phyloP scores from a whole-genome alignment of 1,139 yeast species.

The Candida anutae region DNA sequence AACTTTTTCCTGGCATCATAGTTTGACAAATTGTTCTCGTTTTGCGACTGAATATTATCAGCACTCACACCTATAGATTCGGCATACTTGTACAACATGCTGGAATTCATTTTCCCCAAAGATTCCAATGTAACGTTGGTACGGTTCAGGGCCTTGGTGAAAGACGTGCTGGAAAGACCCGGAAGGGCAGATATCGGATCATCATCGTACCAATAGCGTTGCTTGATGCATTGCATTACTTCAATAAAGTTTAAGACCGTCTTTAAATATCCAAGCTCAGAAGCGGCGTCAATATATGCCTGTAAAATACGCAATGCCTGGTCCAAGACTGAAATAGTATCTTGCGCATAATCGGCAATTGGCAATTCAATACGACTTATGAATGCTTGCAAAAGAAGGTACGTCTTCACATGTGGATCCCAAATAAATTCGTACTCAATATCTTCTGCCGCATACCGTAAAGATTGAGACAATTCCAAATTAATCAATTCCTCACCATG shows the following conservation, averaged over 20 bases:
- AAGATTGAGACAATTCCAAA: slow-evolving; percentile 76
- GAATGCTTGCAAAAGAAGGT: slow-evolving; percentile 77
- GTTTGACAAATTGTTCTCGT: slow-evolving; percentile 8
- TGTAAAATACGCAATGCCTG: slow-evolving; percentile 91
- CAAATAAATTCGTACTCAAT: slow-evolving; percentile 65
- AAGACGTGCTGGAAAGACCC: slow-evolving; percentile 37
- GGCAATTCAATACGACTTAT: slow-evolving; percentile 81
- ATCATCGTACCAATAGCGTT: slow-evolving; percentile 80
- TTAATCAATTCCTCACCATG: slow-evolving; percentile 94
- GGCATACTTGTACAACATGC: slow-evolving; percentile 23
- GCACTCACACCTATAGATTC: slow-evolving; percentile 24
- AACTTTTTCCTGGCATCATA: slow-evolving; percentile 27
- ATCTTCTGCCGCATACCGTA: slow-evolving; percentile 71
- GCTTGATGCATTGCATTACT: slow-evolving; percentile 84
- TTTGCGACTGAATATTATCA: not conserved
- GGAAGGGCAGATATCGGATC: slow-evolving; percentile 66
- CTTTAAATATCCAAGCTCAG: slow-evolving; percentile 69
- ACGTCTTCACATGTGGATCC: slow-evolving; percentile 95
- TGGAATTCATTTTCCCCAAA: slow-evolving; percentile 17
- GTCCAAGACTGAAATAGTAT: slow-evolving; percentile 86
- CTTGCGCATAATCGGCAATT: slow-evolving; percentile 91
- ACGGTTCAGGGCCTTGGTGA: slow-evolving; percentile 13
- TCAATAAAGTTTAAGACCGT: slow-evolving; percentile 55
- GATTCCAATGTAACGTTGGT: slow-evolving; percentile 9
- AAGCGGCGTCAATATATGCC: slow-evolving; percentile 83